These are phyloP conservation scores for Botrytis tulipae DNA, from an alignment of 2,329 filamentous ascomycete species.

Conservation along the genomic window DNA sequence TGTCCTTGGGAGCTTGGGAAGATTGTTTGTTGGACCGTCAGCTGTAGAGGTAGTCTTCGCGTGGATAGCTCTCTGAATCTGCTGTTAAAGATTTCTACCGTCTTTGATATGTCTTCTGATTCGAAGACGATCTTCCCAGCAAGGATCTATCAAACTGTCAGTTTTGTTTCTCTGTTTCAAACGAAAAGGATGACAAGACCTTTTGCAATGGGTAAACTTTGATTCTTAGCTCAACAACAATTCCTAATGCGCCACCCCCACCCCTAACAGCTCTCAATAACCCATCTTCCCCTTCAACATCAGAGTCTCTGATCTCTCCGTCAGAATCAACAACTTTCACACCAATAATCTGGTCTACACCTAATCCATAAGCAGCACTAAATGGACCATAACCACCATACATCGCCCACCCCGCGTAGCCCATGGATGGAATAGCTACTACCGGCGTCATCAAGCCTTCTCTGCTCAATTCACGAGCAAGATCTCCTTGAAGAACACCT, in stretches of 20 bases:
- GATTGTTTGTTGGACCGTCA: conserved; percentile 33
- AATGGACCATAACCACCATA: conserved; percentile 41
- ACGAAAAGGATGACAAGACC: conserved; percentile 24
- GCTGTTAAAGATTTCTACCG: conserved; percentile 33
- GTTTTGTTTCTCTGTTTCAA: neutral
- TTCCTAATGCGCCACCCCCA: conserved; percentile 43
- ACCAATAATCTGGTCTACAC: conserved; percentile 41
- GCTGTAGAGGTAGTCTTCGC: conserved; percentile 29
- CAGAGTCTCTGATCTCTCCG: conserved; percentile 42
- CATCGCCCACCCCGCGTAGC: conserved; percentile 41
- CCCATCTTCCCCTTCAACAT: conserved; percentile 30
- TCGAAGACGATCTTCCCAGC: conserved; percentile 39
- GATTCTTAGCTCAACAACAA: conserved; percentile 44
- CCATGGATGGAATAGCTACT: conserved; percentile 35
- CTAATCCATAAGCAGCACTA: conserved; percentile 39
- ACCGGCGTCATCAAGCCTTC: conserved; percentile 37
- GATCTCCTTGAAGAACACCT: conserved; percentile 38
- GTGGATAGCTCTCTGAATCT: conserved; percentile 32
- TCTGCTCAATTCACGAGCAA: conserved; percentile 35
- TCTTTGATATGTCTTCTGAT: conserved; percentile 35
- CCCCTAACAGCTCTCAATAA: conserved; percentile 44
- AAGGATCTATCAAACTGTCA: conserved; percentile 30
- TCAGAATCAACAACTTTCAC: conserved; percentile 43
- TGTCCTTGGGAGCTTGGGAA: conserved; percentile 39
- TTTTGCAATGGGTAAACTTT: conserved; percentile 42